Evolutionary conservation across 257 asterid species (phyloP), one percentile per base, ranked within the genome.

Genomic region (Plantago elongata): DNA sequence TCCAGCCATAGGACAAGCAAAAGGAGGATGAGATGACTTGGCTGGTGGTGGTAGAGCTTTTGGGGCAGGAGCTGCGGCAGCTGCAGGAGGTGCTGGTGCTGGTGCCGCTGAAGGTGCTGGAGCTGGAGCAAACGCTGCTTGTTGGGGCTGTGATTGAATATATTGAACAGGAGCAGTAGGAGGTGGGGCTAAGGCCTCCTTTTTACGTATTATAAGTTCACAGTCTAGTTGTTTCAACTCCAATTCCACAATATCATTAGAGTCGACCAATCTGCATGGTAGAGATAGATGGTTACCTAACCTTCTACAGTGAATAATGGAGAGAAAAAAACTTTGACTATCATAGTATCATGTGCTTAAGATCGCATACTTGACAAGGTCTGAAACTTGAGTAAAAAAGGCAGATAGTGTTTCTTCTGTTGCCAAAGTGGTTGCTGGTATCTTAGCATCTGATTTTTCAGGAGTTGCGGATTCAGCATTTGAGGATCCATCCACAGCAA

Each of bases 1-100:
- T 71, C 98, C 98, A 6, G 98, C 95, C 98, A 90, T 88, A 61
- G 98, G 98, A 61, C 72, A 67, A 71, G 85, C 85, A 29, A 90
- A 80, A 37, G 85, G 85, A 60, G 91, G 94, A 66, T 67, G 83
- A 67, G 96, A 77, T 46, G 84, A 88, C 73, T 78, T 84, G 51
- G 94, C 45, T 61, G 82, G 69, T 67, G 94, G 40, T 61, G 82
- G 69, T 67, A 65, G 84, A 52, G 87, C 71, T 75, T 72, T 78
- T 10, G 82, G 70, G 27, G 74, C 60, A 61, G 72, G 60, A 54
- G 81, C 75, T 15, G 84, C 68, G 14, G 74, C 48, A 12, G 86
- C 72, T 50, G 85, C 63, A 47, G 83, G 64, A 55, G 84, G 66
- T 57, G 75, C 82, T 6, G 79, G 77, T 50, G 78, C 51, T 29